These are phyloP conservation scores for Gaeumannomyces tritici DNA, from an alignment of 2,329 filamentous ascomycete species.

Conservation along the genomic window DNA sequence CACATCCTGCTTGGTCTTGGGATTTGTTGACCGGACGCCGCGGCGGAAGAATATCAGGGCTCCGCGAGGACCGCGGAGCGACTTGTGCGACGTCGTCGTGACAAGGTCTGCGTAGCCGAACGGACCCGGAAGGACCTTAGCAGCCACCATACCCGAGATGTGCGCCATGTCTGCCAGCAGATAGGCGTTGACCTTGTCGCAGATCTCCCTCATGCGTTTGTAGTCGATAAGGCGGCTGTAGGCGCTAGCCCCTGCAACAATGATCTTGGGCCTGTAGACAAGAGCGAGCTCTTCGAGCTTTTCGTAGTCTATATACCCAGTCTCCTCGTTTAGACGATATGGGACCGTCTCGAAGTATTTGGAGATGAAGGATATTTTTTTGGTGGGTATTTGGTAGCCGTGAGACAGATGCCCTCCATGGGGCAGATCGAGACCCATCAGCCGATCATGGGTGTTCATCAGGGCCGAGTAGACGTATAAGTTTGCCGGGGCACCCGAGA, in stretches of 20 bases:
- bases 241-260: slow-evolving; percentile 88
- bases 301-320: slow-evolving; percentile 91
- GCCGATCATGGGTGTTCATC: slow-evolving; percentile 82
- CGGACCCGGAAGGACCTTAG: slow-evolving; percentile 81
- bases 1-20: slow-evolving; percentile 78
- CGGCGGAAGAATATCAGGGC: slow-evolving; percentile 98
- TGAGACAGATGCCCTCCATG: slow-evolving; percentile 95
- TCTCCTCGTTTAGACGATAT: slow-evolving; percentile 83
- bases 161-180: slow-evolving; percentile 95
- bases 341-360: slow-evolving; percentile 99
- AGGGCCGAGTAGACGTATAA: slow-evolving; percentile 93
- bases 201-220: slow-evolving; percentile 79
- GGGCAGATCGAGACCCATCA: slow-evolving; percentile 95
- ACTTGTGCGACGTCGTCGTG: slow-evolving; percentile 97
- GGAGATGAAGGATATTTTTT: slow-evolving; percentile 95
- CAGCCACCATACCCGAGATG: slow-evolving; percentile 88
- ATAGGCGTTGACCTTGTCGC: slow-evolving; percentile 86
- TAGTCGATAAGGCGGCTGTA: slow-evolving; percentile 97
- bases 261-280: slow-evolving; percentile 89
- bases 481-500: slow-evolving; percentile 68
- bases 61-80: slow-evolving; percentile 84
- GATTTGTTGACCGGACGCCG: slow-evolving; percentile 72
- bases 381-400: slow-evolving; percentile 90
- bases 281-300: slow-evolving; percentile 78
- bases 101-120: slow-evolving; percentile 90